Evolutionary conservation across 495 filamentous ascomycete species (phyloP).

Genomic region (Choiromyces venosus): DNA sequence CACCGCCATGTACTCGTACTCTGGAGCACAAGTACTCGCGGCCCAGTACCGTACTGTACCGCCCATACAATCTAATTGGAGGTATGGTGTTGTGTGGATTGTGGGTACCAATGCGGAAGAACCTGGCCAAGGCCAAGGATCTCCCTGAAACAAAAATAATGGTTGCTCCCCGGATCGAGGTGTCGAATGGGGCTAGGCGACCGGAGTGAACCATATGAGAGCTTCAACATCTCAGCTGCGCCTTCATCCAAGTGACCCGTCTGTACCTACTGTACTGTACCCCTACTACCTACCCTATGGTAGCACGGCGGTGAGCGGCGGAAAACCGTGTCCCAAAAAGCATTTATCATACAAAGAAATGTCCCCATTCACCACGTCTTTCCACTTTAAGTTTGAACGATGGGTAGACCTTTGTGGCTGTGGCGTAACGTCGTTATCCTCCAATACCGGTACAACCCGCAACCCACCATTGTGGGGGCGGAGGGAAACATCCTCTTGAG

Average conservation of each 20-base stretch:
- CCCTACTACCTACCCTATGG: not conserved
- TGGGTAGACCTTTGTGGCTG: not conserved
- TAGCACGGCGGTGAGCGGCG: slow-evolving; percentile 30
- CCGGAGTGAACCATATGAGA: not conserved
- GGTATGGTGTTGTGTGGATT: not conserved
- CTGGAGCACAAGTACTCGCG: not conserved
- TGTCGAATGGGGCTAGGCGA: slow-evolving; percentile 17
- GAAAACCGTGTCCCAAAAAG: slow-evolving; percentile 8
- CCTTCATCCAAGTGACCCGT: slow-evolving; percentile 13
- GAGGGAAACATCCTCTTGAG: slow-evolving; percentile 30
- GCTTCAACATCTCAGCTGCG: slow-evolving; percentile 29
- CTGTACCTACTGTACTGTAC: not conserved
- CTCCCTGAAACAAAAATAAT: slow-evolving; percentile 21
- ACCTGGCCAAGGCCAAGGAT: slow-evolving; percentile 20
- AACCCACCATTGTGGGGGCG: slow-evolving; percentile 22
- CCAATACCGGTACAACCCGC: not conserved
- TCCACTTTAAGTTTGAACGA: not conserved
- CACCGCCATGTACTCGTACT: slow-evolving; percentile 13
- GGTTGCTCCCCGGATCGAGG: slow-evolving; percentile 26
- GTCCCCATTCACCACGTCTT: slow-evolving; percentile 14
- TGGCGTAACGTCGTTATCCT: not conserved
- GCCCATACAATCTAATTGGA: not conserved
- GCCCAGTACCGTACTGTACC: not conserved
- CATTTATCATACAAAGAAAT: not conserved
- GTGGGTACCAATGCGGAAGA: slow-evolving; percentile 1